These are phyloP conservation scores for Chrysosporium queenslandicum DNA, from an alignment of 2,329 filamentous ascomycete genomes.

Conservation along the genomic window DNA sequence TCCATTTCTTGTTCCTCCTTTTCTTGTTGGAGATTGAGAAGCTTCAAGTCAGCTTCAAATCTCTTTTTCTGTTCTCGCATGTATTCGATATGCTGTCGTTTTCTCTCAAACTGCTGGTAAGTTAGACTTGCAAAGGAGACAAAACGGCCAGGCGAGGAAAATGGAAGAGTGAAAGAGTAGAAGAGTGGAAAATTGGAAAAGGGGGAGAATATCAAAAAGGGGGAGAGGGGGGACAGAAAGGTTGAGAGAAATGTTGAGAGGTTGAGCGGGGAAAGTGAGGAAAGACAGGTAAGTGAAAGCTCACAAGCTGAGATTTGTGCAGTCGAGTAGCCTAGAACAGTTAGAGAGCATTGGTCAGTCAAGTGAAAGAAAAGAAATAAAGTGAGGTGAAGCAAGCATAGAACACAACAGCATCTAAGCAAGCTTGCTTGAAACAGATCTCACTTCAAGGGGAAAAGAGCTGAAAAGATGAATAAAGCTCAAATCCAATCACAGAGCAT, in stretches of 20 bases:
- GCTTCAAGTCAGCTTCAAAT: constrained; percentile 86
- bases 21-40: constrained; percentile 74
- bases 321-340: constrained; percentile 21
- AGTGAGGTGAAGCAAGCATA: background rate
- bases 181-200: constrained; percentile 3
- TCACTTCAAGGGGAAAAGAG: constrained; percentile 9
- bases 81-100: constrained; percentile 83
- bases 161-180: constrained; percentile 12
- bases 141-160: background rate
- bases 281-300: constrained; percentile 10
- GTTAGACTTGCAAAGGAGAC: constrained; percentile 31
- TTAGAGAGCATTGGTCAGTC: constrained; percentile 8
- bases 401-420: constrained; percentile 2
- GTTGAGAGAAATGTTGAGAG: background rate
- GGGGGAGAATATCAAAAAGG: too few species aligned
- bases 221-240: background rate
- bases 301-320: constrained; percentile 23
- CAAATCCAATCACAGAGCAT: constrained; percentile 5
- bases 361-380: constrained; percentile 7
- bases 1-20: constrained; percentile 74
- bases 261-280: background rate
- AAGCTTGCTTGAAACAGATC: background rate
- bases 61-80: constrained; percentile 79
- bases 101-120: constrained; percentile 68
- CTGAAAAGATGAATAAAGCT: constrained; percentile 2